Base-by-base conservation (phyloP, 2,329 filamentous ascomycete species). In the Pseudogymnoascus sp. region DNA sequence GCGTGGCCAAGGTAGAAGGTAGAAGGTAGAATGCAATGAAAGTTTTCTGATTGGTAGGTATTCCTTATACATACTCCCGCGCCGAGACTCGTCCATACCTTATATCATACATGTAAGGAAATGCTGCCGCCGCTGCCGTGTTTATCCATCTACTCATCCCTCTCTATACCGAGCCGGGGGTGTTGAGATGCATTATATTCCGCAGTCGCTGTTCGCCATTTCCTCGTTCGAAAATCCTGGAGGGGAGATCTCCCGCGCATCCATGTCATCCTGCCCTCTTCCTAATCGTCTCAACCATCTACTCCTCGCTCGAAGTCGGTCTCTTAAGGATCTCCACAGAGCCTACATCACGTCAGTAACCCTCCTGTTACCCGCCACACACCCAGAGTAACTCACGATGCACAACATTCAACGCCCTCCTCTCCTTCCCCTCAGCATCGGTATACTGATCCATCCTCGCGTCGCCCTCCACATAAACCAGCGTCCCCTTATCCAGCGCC, bases 391-490 rank as follows among this genome's bases (percentile, higher is more conserved):
- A 81, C 90, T 72, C 86, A 96, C 93, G 88, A 79, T 96, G 91
- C 60, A 88, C 76, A 70, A 97, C 80, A 76, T 80, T 93, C 71
- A 97, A 74, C 59, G 78, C 72, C 62, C 76, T 83, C 68, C 80
- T 81, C 69, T 79, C 83, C 76, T 88, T 88, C 74, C 90, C 90
- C 55, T 95, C 89, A 63, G 79, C 74, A 69, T 89, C 87, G 68
- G 88, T 83, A 73, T 85, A 93, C 49, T 75, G 79, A 69, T 78
- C 81, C 78, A 93, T 86, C 67, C 78, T 79, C 65, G 88, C 89
- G 65, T 97, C 91, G 49, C 89, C 93, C 75, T 97, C 93, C 59
- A 97, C 80, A 71, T 85, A 91, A 66, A 99, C 81, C 60, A 91
- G 79, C 12, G 91, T 83, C 90, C 93, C 93, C 81, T 97, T 97